These are phyloP conservation scores for Pyronema domesticum DNA, from an alignment of 495 filamentous ascomycete species.

Conservation along the genomic window DNA sequence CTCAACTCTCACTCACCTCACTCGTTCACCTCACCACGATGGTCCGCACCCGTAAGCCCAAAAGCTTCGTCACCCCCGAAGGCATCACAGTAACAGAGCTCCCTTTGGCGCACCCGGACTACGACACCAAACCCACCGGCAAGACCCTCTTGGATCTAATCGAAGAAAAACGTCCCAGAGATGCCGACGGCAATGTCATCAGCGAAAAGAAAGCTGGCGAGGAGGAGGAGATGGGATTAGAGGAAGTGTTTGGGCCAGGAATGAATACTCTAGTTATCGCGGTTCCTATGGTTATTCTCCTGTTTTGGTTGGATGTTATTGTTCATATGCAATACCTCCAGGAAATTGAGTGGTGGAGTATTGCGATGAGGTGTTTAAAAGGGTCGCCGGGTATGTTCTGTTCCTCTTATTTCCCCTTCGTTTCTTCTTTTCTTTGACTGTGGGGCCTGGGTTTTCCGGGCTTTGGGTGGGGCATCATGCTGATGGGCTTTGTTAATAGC, in stretches of 20 bases:
- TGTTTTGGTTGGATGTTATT: constrained; percentile 78
- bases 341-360: constrained; percentile 39
- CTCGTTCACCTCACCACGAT: constrained; percentile 5
- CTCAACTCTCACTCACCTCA: background rate
- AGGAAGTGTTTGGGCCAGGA: constrained; percentile 33
- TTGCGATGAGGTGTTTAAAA: constrained; percentile 35
- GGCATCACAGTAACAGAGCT: constrained; percentile 33
- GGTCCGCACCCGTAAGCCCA: constrained; percentile 15
- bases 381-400: constrained; percentile 33
- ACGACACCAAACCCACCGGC: constrained; percentile 6
- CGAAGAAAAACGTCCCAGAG: constrained; percentile 37
- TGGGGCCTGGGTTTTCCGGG: background rate
- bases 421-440: background rate
- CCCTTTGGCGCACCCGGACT: constrained; percentile 33
- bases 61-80: constrained; percentile 25
- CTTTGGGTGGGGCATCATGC: constrained; percentile 9
- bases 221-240: constrained; percentile 13
- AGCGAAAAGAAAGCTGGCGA: constrained; percentile 2
- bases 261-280: constrained; percentile 50
- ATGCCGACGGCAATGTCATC: constrained; percentile 12
- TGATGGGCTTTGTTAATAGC: constrained; percentile 29
- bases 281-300: constrained; percentile 55
- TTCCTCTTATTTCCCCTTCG: background rate
- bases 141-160: constrained; percentile 49
- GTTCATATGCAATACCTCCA: constrained; percentile 78